Evolutionary conservation across 495 filamentous ascomycete genomes (phyloP).

Genomic region (Xylaria longipes): DNA sequence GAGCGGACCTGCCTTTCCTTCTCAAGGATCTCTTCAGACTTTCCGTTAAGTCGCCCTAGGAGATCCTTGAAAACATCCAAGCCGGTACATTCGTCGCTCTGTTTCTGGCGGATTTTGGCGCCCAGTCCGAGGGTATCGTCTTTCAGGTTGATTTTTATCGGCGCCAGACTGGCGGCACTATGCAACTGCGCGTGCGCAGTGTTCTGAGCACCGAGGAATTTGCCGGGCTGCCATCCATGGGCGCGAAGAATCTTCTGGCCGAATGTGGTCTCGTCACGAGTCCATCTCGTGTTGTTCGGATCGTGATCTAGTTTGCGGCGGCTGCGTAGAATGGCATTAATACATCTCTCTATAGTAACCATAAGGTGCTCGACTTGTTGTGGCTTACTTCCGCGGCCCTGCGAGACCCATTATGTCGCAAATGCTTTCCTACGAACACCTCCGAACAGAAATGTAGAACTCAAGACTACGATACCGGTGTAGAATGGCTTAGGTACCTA

Average conservation of each 20-base stretch:
- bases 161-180: constrained; percentile 75
- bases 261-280: constrained; percentile 77
- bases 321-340: constrained; percentile 51
- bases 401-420: constrained; percentile 71
- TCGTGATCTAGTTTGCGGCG: constrained; percentile 83
- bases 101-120: constrained; percentile 66
- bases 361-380: constrained; percentile 12
- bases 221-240: constrained; percentile 90
- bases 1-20: constrained; percentile 67
- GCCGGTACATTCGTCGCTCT: constrained; percentile 76
- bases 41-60: constrained; percentile 88
- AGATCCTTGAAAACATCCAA: constrained; percentile 83
- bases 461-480: constrained; percentile 6
- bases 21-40: constrained; percentile 69
- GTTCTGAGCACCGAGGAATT: constrained; percentile 75
- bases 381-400: constrained; percentile 70
- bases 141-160: constrained; percentile 80
- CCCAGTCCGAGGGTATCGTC: constrained; percentile 91
- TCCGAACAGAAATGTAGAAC: constrained; percentile 13
- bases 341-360: background rate
- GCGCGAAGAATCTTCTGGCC: constrained; percentile 84
- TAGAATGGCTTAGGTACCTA: background rate
- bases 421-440: constrained; percentile 6
- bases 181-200: constrained; percentile 74
- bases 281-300: constrained; percentile 94